Evolutionary conservation across 2,329 filamentous ascomycete genomes (phyloP), one percentile per base, ranked within the genome.

Genomic region (Dactylellina haptotyla): DNA sequence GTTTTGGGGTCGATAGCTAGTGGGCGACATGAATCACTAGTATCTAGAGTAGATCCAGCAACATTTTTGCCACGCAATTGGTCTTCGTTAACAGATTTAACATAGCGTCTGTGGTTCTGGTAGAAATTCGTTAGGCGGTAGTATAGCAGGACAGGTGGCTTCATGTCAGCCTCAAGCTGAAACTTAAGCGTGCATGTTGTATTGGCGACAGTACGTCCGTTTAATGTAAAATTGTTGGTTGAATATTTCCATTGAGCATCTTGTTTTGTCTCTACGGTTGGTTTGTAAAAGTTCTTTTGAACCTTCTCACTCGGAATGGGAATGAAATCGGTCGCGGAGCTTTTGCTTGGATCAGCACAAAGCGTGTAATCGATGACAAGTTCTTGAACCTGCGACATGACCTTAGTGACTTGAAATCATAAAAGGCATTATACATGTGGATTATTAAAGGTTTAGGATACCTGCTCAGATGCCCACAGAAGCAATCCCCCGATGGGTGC

Each of bases 91-190:
- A 96, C 90, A 0, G 92, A 96, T 79, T 92, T 91, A 73, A 97
- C 95, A 78, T 99, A 99, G 81, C 94, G 89, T 76, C 95, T 90
- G 80, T 99, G 95, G 80, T 99, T 99, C 82, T 99, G 95, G 84
- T 98, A 98, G 83, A 99, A 99, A 83, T 98, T 97, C 67, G 92
- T 94, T 75, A 99, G 88, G 77, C 90, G 90, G 82, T 99, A 99
- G 84, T 97, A 99, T 81, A 98, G 88, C 74, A 94, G 87, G 9
- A 99, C 91, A 0, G 94, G 93, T 0, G 93, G 87, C 2, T 86
- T 85, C 81, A 99, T 89, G 69, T 88, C 84, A 78, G 94, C 89
- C 1, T 92, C 92, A 6, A 97, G 88, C 34, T 86, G 84, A 82
- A 98, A 97, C 75, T 87, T 85, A 64, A 99, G 82, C 30, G 86